Percentiles rank a stretch among this genome's conserved stretches.
These are phyloP conservation scores for Lachancea sp. DNA, from an alignment of 805 yeast species.

Conservation along the genomic window DNA sequence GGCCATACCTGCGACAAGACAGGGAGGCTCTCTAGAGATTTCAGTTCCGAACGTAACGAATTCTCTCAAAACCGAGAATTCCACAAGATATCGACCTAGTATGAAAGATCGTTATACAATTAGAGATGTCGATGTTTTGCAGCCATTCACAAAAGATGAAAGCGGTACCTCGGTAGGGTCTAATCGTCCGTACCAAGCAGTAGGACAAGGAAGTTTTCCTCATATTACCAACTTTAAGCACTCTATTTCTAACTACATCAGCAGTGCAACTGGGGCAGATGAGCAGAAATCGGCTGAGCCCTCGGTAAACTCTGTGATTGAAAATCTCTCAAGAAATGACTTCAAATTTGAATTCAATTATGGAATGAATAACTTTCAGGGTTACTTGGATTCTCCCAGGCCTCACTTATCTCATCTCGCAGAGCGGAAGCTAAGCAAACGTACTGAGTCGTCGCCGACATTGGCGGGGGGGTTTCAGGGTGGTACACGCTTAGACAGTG, in stretches of 20 bases:
- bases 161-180: neutral
- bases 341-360: constrained; percentile 32
- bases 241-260: constrained; percentile 25
- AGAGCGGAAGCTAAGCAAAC: neutral
- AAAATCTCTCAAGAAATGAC: constrained; percentile 25
- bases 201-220: neutral
- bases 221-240: constrained; percentile 15
- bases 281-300: neutral
- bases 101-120: constrained; percentile 24
- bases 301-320: constrained; percentile 14
- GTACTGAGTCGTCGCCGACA: constrained; percentile 7
- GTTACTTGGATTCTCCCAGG: constrained; percentile 4
- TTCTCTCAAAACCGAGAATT: neutral
- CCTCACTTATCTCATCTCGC: neutral
- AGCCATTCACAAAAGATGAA: constrained; percentile 9
- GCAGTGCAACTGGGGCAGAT: constrained; percentile 3
- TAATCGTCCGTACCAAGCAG: neutral
- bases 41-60: constrained; percentile 30
- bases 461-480: neutral
- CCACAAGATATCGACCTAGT: constrained; percentile 8
- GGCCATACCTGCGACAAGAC: constrained; percentile 77
- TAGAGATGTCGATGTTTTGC: constrained; percentile 24
- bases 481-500: neutral
- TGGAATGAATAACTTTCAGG: constrained; percentile 11
- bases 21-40: constrained; percentile 74